Conservation (phyloP, 2,329 filamentous ascomycete species). For the Ophiocordyceps unilateralis region DNA sequence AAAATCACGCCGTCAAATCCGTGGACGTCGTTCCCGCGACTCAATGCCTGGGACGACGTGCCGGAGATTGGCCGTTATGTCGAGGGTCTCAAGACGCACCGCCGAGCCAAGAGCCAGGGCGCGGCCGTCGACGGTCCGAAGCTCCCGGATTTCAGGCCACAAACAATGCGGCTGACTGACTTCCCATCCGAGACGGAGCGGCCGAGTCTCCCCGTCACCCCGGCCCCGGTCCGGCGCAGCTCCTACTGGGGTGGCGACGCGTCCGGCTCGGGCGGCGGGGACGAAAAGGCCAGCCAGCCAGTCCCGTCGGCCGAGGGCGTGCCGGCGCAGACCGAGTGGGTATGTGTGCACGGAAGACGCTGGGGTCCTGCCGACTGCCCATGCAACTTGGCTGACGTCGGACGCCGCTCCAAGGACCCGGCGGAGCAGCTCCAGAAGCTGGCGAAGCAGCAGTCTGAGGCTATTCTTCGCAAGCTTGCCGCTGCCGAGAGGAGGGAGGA, state of each 20-base stretch:
- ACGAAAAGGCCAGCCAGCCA: constrained; percentile 31
- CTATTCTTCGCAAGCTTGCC: constrained; percentile 36
- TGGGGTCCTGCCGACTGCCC: constrained; percentile 34
- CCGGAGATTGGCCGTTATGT: constrained; percentile 82
- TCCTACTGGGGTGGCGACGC: constrained; percentile 42
- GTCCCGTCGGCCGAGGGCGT: constrained; percentile 69
- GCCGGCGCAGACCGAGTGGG: constrained; percentile 79
- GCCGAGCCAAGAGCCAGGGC: constrained; percentile 9
- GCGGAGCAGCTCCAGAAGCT: constrained; percentile 52
- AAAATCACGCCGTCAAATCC: constrained; percentile 33
- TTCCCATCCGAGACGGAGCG: constrained; percentile 71
- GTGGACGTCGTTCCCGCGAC: constrained; percentile 58
- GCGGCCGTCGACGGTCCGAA: constrained; percentile 2
- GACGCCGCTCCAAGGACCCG: constrained; percentile 45
- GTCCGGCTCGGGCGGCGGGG: constrained; percentile 19
- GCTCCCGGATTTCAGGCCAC: constrained; percentile 6
- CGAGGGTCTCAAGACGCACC: constrained; percentile 51
- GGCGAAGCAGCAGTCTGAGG: constrained; percentile 46
- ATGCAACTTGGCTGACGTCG: constrained; percentile 38
- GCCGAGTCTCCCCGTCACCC: constrained; percentile 79
- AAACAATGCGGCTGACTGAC: constrained; percentile 58
- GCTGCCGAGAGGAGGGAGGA: constrained; percentile 9
- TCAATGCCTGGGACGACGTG: constrained; percentile 87
- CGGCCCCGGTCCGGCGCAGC: constrained; percentile 56
- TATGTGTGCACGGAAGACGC: constrained; percentile 50